Evolutionary conservation across 495 filamentous ascomycete genomes (phyloP).

Genomic region (Talaromyces adpressus): DNA sequence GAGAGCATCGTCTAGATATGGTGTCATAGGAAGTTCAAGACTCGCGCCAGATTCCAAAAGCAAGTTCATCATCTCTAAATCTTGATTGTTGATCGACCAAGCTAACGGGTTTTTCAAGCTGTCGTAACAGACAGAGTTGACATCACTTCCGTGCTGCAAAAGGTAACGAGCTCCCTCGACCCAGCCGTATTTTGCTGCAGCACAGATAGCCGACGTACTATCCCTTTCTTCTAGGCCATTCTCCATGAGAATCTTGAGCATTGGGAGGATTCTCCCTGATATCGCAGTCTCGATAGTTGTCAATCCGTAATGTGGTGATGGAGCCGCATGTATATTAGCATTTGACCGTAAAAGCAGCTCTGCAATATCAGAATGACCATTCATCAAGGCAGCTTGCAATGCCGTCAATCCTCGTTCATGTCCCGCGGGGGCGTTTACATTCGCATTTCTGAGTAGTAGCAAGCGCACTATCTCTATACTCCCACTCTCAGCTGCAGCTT

Average conservation of each 20-base stretch:
- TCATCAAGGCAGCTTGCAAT: neutral
- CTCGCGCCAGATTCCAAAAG: neutral
- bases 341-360: neutral
- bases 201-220: neutral
- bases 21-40: neutral
- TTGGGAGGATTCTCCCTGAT: neutral
- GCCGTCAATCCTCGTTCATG: neutral
- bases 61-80: neutral
- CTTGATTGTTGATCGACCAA: neutral
- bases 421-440: neutral
- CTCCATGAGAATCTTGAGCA: neutral
- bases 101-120: too few species aligned
- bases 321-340: neutral
- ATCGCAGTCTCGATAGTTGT: neutral
- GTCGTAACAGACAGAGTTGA: neutral
- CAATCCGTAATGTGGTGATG: neutral
- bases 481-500: neutral
- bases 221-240: neutral
- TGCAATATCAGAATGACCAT: neutral
- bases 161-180: neutral
- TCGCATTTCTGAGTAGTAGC: neutral
- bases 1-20: too few species aligned
- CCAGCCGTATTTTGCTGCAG: neutral
- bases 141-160: neutral
- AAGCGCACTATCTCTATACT: neutral